phyloP scores from a whole-genome alignment of 345 rosid genomes.

The Schrenkiella parvula region DNA sequence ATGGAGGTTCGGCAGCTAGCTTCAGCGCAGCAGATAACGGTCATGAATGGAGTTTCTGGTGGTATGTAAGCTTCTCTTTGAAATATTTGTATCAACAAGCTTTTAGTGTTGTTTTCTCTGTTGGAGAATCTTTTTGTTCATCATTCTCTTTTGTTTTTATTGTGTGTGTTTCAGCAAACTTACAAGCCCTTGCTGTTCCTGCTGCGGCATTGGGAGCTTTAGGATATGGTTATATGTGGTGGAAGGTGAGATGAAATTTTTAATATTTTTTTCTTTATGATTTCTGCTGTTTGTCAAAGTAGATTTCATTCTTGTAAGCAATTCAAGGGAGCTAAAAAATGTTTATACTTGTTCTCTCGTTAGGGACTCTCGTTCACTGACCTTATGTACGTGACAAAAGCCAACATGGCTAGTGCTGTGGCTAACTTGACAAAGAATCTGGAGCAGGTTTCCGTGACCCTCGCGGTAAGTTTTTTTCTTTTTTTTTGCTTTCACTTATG shows the following conservation, averaged over 20 bases:
- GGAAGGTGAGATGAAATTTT: conserved; percentile 59
- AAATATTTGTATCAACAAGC: not conserved
- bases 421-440: conserved; percentile 77
- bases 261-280: no score
- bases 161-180: conserved; percentile 9
- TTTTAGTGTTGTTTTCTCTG: not conserved
- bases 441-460: conserved; percentile 67
- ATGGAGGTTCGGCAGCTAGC: conserved; percentile 71
- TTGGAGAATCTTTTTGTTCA: not conserved
- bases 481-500: not conserved
- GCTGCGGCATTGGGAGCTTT: conserved; percentile 83
- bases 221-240: conserved; percentile 99
- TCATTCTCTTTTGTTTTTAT: not conserved
- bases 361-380: conserved; percentile 83
- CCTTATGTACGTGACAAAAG: conserved; percentile 89
- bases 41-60: conserved; percentile 65
- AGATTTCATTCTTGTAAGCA: not conserved
- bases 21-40: conserved; percentile 63
- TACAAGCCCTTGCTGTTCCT: conserved; percentile 56
- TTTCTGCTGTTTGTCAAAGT: not conserved
- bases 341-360: conserved; percentile 7
- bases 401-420: conserved; percentile 74
- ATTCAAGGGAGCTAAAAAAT: not conserved
- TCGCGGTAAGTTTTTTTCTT: conserved; percentile 51
- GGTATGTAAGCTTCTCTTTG: conserved; percentile 33